phyloP scores from a whole-genome alignment of 345 rosid genomes.

The Sisymbrium irio region DNA sequence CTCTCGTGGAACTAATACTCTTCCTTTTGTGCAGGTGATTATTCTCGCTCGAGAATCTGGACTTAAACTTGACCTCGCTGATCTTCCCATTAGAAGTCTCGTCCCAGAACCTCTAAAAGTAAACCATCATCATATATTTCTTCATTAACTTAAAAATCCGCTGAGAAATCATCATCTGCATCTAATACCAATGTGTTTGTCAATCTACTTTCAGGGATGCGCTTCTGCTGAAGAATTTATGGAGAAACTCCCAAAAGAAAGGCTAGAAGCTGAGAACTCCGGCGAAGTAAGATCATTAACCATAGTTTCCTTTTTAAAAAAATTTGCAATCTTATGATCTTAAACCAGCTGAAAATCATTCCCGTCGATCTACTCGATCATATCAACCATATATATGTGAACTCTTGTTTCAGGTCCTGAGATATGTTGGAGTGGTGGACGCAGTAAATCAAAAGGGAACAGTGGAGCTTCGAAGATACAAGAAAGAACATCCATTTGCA shows the following conservation, averaged over 20 bases:
- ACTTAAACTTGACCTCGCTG: constrained; percentile 79
- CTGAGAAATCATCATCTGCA: background rate
- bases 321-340: constrained; percentile 9
- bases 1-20: background rate
- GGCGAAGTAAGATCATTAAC: constrained; percentile 62
- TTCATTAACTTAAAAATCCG: background rate
- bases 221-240: constrained; percentile 84
- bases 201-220: constrained; percentile 44
- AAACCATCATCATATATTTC: constrained; percentile 26
- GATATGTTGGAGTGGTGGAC: constrained; percentile 95
- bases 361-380: background rate
- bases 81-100: constrained; percentile 76
- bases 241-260: constrained; percentile 66
- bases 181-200: background rate
- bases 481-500: constrained; percentile 80
- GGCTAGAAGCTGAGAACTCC: constrained; percentile 66
- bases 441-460: constrained; percentile 54
- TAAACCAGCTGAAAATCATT: background rate
- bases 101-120: constrained; percentile 90
- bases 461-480: constrained; percentile 77
- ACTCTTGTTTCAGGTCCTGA: constrained; percentile 56
- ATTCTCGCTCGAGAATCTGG: constrained; percentile 98
- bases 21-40: constrained; percentile 56
- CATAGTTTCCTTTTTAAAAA: too few species aligned
- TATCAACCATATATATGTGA: constrained; percentile 1